Base-by-base conservation (phyloP, 1,284 basidiomycete species). In the Boletus sp. region DNA sequence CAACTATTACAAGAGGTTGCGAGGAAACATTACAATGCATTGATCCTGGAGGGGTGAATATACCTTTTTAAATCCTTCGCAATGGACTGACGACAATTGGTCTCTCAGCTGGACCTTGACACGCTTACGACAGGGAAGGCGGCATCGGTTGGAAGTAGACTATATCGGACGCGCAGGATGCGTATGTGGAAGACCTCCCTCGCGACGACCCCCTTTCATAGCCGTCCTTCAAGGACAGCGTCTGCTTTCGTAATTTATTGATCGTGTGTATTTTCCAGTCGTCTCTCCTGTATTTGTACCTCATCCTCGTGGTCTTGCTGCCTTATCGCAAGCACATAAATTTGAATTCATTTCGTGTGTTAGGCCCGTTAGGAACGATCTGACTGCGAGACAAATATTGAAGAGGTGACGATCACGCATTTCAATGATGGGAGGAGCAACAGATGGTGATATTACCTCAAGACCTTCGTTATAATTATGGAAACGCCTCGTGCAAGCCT, bases 161-260 rank as follows among this genome's bases (percentile, higher is more conserved):
- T 89, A 90, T 65, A 74, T 65, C 44, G 87, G 79, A 14, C 74
- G 82, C 53, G 82, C 84, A 17, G 87, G 82, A 38, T 75, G 71
- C 53, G 71, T 74, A 20, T 59, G 67, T 2, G 77, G 74, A 16
- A 74, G 80, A 56, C 53, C 70, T 8, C 69, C 74, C 41, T 62
- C 65, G 36, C 73, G 72, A 27, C 69, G 69, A 36, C 84, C 85
- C 32, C 86, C 86, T 1, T 88, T 83, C 66, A 74, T 86, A 56
- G 81, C 73, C 35, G 72, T 88, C 47, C 68, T 88, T 37, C 61
- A 71, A 51, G 61, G 57, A 50, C 55, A 66, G 46, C 68, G 59
- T 54, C 47, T 51, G 22, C 46, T 56, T 46, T 48, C 50, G 51
- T 69, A 65, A 69, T 50, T 65, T 56, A 55, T 66, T 14, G 13